A percentile compares a stretch with the other conserved stretches of the same genome.
Conservation (phyloP, 345 rosid genomes). For the Lepidium sativum region DNA sequence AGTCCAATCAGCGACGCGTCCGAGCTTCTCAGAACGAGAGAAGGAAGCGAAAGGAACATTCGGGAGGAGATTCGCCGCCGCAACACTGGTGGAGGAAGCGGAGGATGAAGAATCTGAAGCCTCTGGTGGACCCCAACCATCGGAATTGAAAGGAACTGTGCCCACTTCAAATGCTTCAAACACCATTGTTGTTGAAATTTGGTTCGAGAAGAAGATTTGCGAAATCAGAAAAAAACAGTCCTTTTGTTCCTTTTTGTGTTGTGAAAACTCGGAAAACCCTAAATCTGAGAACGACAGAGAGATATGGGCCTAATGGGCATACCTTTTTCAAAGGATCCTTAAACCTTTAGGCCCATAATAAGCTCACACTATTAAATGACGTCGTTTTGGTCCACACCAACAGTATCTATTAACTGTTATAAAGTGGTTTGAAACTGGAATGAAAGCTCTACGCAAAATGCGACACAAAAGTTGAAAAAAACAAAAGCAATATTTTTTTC, state of each 20-base stretch:
- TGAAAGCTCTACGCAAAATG: neutral
- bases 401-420: neutral
- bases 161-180: slow-evolving; percentile 61
- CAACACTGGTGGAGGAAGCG: slow-evolving; percentile 31
- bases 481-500: slow-evolving; percentile 18
- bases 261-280: slow-evolving; percentile 9
- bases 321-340: neutral
- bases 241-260: neutral
- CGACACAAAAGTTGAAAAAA: neutral
- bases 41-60: slow-evolving; percentile 71
- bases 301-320: neutral
- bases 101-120: slow-evolving; percentile 18
- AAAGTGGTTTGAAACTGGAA: neutral
- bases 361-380: neutral
- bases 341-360: neutral
- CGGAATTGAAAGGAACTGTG: slow-evolving; percentile 80
- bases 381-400: neutral
- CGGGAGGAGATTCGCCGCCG: slow-evolving; percentile 41
- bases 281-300: neutral
- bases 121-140: slow-evolving; percentile 89
- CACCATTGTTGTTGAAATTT: slow-evolving; percentile 20
- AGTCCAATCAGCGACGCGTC: slow-evolving; percentile 95
- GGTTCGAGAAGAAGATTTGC: neutral
- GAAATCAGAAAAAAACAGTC: neutral
- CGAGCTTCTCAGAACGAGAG: slow-evolving; percentile 87